Evolutionary conservation across 176 grass and related monocot species (phyloP).

Genomic region (Rhynchospora breviuscula): DNA sequence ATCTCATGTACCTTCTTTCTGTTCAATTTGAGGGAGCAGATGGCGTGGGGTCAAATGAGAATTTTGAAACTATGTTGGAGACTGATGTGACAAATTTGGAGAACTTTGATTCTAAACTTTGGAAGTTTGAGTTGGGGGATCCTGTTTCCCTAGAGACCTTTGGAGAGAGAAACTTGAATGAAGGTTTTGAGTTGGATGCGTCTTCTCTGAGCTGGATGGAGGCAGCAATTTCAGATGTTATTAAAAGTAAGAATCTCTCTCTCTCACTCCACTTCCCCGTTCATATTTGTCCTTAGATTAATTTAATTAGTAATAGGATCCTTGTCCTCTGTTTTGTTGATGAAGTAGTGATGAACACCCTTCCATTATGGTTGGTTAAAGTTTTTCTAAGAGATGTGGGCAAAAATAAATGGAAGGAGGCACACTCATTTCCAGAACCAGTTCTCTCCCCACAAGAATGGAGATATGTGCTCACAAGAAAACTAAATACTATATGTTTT

Average conservation of each 20-base stretch:
- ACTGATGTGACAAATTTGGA: conserved; percentile 27
- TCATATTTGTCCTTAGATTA: neutral
- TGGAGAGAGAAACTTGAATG: conserved; percentile 33
- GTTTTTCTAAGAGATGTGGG: conserved; percentile 1
- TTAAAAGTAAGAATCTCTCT: conserved; percentile 46
- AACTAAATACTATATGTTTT: neutral
- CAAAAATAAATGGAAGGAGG: neutral
- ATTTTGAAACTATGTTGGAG: conserved; percentile 47
- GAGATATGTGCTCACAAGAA: neutral
- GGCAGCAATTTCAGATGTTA: conserved; percentile 69
- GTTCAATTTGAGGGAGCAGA: conserved; percentile 48
- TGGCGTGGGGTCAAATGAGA: conserved; percentile 32
- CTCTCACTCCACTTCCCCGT: neutral
- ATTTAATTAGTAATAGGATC: neutral
- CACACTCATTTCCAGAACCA: neutral
- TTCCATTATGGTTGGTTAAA: neutral
- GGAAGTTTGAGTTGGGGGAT: conserved; percentile 66
- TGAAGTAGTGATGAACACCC: neutral
- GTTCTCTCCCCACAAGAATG: neutral
- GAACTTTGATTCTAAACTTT: conserved; percentile 44
- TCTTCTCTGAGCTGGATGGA: conserved; percentile 93
- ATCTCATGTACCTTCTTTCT: conserved; percentile 59
- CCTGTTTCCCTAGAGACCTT: conserved; percentile 48
- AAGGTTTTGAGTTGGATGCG: conserved; percentile 41
- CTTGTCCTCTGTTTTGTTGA: neutral